Percentiles rank a stretch among this genome's conserved stretches.
phyloP scores from a whole-genome alignment of 768 basidiomycete genomes.

The Lyophyllum shimeji region DNA sequence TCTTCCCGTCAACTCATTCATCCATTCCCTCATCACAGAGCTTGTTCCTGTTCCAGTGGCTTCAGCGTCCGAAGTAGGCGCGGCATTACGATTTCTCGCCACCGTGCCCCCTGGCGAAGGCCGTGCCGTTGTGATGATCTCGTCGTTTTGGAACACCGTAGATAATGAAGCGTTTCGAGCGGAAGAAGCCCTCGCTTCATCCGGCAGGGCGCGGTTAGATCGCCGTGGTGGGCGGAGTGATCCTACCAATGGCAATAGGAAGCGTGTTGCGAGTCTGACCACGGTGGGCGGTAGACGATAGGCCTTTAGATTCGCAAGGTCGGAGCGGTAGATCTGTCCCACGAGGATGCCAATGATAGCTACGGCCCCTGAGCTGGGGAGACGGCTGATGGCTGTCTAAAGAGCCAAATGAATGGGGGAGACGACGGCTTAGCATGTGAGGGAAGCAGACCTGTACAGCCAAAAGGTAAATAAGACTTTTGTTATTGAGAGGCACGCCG shows the following conservation, averaged over 20 bases:
- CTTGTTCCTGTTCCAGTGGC: slow-evolving; percentile 29
- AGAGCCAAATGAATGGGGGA: slow-evolving; percentile 6
- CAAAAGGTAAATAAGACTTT: slow-evolving; percentile 69
- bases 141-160: slow-evolving; percentile 42
- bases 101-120: slow-evolving; percentile 25
- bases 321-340: slow-evolving; percentile 83
- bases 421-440: neutral
- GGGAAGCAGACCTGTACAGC: slow-evolving; percentile 60
- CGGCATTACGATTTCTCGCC: slow-evolving; percentile 19
- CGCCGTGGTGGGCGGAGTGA: slow-evolving; percentile 62
- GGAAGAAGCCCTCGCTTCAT: slow-evolving; percentile 30
- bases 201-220: slow-evolving; percentile 75
- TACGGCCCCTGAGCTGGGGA: slow-evolving; percentile 64
- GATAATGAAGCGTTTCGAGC: slow-evolving; percentile 19
- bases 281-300: slow-evolving; percentile 72
- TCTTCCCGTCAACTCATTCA: slow-evolving; percentile 74
- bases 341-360: slow-evolving; percentile 64
- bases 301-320: slow-evolving; percentile 72
- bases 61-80: slow-evolving; percentile 21
- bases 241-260: slow-evolving; percentile 68
- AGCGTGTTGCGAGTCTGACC: slow-evolving; percentile 52
- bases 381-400: slow-evolving; percentile 68
- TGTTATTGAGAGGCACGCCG: slow-evolving; percentile 73
- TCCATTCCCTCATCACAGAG: slow-evolving; percentile 76
- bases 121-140: slow-evolving; percentile 64